Evolutionary conservation across 805 yeast genomes (phyloP).

Genomic region (Metahyphopichia silvanorum): DNA sequence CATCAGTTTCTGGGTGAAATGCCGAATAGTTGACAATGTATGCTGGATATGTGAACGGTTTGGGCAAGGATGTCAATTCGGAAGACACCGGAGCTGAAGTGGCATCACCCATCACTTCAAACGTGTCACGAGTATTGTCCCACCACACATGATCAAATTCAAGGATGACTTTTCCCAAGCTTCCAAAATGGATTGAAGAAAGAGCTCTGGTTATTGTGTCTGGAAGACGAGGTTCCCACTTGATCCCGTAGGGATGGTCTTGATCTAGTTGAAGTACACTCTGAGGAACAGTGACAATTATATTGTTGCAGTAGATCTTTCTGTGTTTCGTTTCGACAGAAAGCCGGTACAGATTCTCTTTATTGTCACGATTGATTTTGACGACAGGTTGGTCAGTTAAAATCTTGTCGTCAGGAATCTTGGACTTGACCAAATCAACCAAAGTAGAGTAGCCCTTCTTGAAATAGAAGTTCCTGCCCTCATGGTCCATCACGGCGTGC

Average conservation of each 20-base stretch:
- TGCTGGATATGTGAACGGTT: conserved; percentile 58
- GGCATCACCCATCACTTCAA: conserved; percentile 20
- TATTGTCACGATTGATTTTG: conserved; percentile 29
- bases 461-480: conserved; percentile 77
- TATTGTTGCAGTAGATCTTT: conserved; percentile 45
- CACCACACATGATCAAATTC: conserved; percentile 42
- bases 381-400: conserved; percentile 40
- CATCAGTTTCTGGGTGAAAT: conserved; percentile 23
- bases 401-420: conserved; percentile 39
- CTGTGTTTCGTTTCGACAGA: conserved; percentile 32
- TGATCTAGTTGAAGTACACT: conserved; percentile 53
- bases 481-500: conserved; percentile 63
- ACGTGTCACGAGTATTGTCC: conserved; percentile 42
- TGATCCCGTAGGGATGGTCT: conserved; percentile 43
- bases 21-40: conserved; percentile 58
- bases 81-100: conserved; percentile 1
- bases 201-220: conserved; percentile 14
- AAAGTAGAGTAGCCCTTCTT: conserved; percentile 56
- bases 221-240: conserved; percentile 26
- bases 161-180: conserved; percentile 41
- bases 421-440: conserved; percentile 35
- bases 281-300: conserved; percentile 75
- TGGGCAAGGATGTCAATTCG: conserved; percentile 21
- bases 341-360: conserved; percentile 12
- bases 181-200: conserved; percentile 29